Evolutionary conservation across 208 protist species (phyloP), one percentile per base, ranked within the genome.

Genomic region (Acanthamoeba culbertsoni): DNA sequence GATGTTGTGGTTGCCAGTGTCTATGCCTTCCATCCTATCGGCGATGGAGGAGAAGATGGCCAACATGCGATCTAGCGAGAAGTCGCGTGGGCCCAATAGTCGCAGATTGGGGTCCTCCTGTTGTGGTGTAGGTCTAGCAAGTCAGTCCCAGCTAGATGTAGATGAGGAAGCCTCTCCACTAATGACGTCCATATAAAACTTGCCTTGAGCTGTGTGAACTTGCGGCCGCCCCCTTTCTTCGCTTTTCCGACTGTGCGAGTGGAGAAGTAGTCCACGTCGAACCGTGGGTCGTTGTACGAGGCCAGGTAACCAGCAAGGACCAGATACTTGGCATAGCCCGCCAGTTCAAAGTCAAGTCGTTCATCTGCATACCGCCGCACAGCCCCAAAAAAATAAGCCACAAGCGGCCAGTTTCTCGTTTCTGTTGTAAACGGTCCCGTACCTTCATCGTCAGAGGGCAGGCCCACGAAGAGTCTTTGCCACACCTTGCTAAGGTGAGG

Each of bases 281-380:
- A 48, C n/a, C 68, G 68, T 40, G 68, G 68, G n/a, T 79, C 68
- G 68, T 79, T 79, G 68, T 79, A 79, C 37, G 68, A 79, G n/a
- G 68, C 68, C 20, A 79, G 68, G 37, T 79, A 79, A 7, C 68
- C 68, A 20, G 68, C 68, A 20, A 79, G 68, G 26, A 79, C 68
- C 42, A 79, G 68, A 28, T 79, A 79, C 68, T 79, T 79, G 40
- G 68, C 68, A 48, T 79, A 43, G 8, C 37, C 68, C 3, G 68
- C 68, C 40, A 79, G 68, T 40, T 79, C 68, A 79, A 79, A 79
- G 68, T 79, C 68, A 20, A 79, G 68, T 26, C 68, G 42, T 5
- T 79, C 68, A 42, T 73, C 63, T 73, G 63, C 18, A 8, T 43
- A 23, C 63, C n/a, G n/a, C 2, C 53, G 6, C 53, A 14, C 53